A percentile compares a stretch with the other conserved stretches of the same genome.
These are phyloP conservation scores for Populus alba DNA, from an alignment of 345 rosid genomes.

Conservation along the genomic window DNA sequence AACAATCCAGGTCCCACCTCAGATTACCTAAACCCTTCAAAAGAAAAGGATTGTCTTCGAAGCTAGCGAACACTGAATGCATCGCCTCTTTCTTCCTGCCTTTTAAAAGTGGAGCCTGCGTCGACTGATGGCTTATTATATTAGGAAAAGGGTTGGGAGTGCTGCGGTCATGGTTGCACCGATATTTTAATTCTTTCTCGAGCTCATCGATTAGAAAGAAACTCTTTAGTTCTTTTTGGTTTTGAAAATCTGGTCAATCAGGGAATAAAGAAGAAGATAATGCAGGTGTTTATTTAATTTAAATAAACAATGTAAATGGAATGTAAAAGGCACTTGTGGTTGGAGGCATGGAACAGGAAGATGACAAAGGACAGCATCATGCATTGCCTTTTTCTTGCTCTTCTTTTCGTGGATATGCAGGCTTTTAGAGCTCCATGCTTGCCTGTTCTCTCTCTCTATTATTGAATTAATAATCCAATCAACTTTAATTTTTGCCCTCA, in stretches of 20 bases:
- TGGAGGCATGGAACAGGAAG: constrained; percentile 27
- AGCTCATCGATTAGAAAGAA: not conserved
- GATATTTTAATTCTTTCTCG: not conserved
- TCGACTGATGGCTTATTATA: not conserved
- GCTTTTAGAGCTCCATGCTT: constrained; percentile 32
- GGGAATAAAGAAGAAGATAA: not conserved
- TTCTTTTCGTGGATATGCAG: constrained; percentile 27
- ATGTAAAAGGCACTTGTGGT: not conserved
- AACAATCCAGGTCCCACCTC: constrained; percentile 11
- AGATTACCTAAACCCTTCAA: constrained; percentile 12
- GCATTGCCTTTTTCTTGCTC: not conserved
- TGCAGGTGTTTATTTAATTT: not conserved
- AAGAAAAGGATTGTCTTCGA: constrained; percentile 1
- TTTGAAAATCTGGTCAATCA: not conserved
- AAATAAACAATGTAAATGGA: not conserved
- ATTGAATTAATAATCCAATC: not conserved
- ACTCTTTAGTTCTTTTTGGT: not conserved
- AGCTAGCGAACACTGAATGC: not conserved
- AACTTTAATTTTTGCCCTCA: not conserved
- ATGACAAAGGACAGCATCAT: constrained; percentile 29
- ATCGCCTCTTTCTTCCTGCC: not conserved
- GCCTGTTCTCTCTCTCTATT: constrained; percentile 19
- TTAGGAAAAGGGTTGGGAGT: not conserved
- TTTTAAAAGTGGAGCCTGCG: constrained; percentile 6
- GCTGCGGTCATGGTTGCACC: not conserved